Percentiles rank a stretch among this genome's conserved stretches.
Conservation (phyloP, 108 stramenopile species). For the Aurantiochytrium sp. region DNA sequence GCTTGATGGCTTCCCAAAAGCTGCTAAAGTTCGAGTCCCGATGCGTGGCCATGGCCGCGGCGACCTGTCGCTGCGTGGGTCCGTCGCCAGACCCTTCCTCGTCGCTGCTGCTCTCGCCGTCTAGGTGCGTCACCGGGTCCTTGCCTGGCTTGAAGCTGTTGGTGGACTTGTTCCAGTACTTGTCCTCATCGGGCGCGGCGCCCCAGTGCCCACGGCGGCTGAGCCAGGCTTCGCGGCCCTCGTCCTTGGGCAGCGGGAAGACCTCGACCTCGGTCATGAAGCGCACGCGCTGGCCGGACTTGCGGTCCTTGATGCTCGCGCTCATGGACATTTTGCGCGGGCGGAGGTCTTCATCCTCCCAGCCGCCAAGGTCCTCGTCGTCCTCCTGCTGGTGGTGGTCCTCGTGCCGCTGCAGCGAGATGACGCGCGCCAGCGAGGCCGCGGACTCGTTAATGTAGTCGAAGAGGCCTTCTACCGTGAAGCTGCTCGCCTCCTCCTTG, state of each 20-base stretch:
- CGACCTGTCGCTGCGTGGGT: background rate
- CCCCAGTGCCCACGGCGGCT: background rate
- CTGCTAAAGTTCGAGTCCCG: background rate
- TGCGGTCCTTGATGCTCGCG: background rate
- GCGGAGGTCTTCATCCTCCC: background rate
- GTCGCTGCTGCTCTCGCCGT: background rate
- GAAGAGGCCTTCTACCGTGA: constrained; percentile 6
- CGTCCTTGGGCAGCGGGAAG: background rate
- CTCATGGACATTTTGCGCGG: background rate
- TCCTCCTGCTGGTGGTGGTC: background rate
- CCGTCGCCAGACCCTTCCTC: background rate
- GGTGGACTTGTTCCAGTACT: background rate
- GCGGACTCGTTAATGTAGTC: constrained; percentile 30
- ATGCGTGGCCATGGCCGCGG: background rate
- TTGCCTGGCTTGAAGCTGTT: too few species aligned
- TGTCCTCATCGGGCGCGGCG: background rate
- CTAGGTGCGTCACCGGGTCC: too few species aligned
- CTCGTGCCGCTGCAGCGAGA: background rate
- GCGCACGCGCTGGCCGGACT: background rate
- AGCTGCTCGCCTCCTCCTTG: background rate
- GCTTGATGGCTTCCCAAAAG: background rate
- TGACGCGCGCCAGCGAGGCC: background rate
- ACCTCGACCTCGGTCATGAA: background rate
- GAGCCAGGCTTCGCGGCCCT: background rate
- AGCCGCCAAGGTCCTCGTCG: background rate